Evolutionary conservation across 1,139 yeast species (phyloP).

Genomic region (Debaryomycetaceae sp.): DNA sequence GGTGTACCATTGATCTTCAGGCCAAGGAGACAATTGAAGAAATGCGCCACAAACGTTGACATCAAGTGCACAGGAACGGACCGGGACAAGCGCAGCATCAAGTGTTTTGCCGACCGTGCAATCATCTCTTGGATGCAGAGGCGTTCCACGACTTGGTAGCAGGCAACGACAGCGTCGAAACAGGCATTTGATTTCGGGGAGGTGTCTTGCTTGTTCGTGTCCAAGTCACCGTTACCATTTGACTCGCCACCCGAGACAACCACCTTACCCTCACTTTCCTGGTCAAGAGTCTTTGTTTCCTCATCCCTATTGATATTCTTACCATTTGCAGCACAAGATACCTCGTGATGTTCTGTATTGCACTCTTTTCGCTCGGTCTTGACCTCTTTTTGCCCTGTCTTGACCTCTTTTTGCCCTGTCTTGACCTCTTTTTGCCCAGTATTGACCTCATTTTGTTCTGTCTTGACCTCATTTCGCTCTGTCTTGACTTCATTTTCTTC

Average conservation of each 20-base stretch:
- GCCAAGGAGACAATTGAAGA: constrained; percentile 66
- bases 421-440: constrained; percentile 23
- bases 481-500: constrained; percentile 10
- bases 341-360: too few relatives aligned
- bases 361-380: constrained; percentile 12
- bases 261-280: constrained; percentile 5
- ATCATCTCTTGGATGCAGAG: constrained; percentile 60
- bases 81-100: constrained; percentile 41
- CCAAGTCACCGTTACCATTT: constrained; percentile 12
- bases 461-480: constrained; percentile 16
- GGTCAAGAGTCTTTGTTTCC: constrained; percentile 13
- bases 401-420: constrained; percentile 16
- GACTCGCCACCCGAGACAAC: too few relatives aligned
- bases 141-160: constrained; percentile 34
- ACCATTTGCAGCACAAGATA: neutral
- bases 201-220: constrained; percentile 14
- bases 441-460: too few relatives aligned
- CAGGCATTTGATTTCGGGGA: constrained; percentile 28
- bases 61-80: constrained; percentile 44
- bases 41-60: constrained; percentile 53
- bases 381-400: constrained; percentile 17
- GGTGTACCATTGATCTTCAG: constrained; percentile 33
- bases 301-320: constrained; percentile 9
- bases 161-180: constrained; percentile 32
- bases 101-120: constrained; percentile 70